Evolutionary conservation across 2,329 filamentous ascomycete genomes (phyloP), one percentile per base, ranked within the genome.

Genomic region (Aspergillus bombycis): DNA sequence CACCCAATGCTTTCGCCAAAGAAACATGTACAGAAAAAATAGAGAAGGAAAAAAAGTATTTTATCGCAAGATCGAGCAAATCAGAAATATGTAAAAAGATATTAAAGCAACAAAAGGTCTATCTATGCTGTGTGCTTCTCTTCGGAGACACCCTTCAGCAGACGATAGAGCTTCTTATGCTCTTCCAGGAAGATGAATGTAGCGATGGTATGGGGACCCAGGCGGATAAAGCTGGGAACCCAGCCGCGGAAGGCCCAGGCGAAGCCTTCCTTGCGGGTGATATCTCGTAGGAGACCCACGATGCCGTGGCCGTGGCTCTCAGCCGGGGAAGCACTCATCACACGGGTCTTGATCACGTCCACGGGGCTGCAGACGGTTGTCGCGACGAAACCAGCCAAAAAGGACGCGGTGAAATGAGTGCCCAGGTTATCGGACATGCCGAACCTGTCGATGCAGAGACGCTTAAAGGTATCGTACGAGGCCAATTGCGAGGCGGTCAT

Each of bases 131-230:
- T 55, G 54, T 93, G 91, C 89, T 89, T 58, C n/a, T 57, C 87
- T n/a, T 64, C 62, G 32, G 67, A 68, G 16, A 75, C 68, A 10
- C 76, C 71, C 65, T 80, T 82, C 69, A 81, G 65, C 62, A 71
- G 72, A 38, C 80, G 78, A 72, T 88, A 90, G 6, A 88, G 75
- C 78, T 87, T 88, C 79, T 89, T 89, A 71, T 90, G 88, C 74
- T 90, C 86, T 70, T 90, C 88, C 69, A 90, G 78, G 75, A 90
- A 90, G 64, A 90, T 68, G 70, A 90, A 89, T 0, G 88, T 90
- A 36, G 86, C 85, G 65, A 90, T 86, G 0, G 88, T 90, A 73
- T 90, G 88, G 30, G 88, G 88, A 2, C 88, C 88, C 23, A 90
- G 75, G 9, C 88, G 82, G 62, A 89, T 87, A 68, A 90, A 90